Base-by-base conservation (phyloP, 805 yeast genomes). In the Candida wancherniae region DNA sequence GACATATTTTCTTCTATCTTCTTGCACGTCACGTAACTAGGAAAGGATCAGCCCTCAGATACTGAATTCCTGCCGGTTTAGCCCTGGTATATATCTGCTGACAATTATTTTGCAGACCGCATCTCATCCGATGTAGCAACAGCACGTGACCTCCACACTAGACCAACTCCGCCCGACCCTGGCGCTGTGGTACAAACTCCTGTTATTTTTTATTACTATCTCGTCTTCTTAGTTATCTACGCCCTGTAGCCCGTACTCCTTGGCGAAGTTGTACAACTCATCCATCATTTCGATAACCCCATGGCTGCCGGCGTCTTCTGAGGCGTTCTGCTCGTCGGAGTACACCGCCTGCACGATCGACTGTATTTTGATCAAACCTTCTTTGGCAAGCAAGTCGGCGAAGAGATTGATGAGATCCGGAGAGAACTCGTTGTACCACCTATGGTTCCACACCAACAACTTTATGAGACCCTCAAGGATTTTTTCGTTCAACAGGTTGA, bases 381-480 rank as follows among this genome's bases (percentile, higher is more conserved):
- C 86, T 48, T 80, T 80, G 23, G 75, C 75, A 15, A 85, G 77
- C 33, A 86, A 63, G 32, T 69, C 72, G 13, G 73, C 61, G 37
- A 87, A 58, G 0, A 77, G 61, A n/a, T 61, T 53, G n/a, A 78
- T 51, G 28, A 86, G 63, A 28, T 65, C 64, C 13, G 94, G 84
- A 6, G 94, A 79, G 51, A 87, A 90, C 44, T 90, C 96, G 42
- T 80, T 74, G 61, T 90, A 94, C 98, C 98, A 92, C 51, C 98
- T 75, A 57, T 88, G 97, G 52, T 86, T 83, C 97, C 97, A 94
- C n/a, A 92, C 94, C n/a, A 81, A 63, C 31, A 92, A 63, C 48
- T 82, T 83, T 20, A 88, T 84, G 34, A 78, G 59, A 14, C 80
- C 62, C 35, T 81, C 86, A 37, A 88, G 64, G 9, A 85, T 75